Conservation (phyloP, 768 basidiomycete species). For the Chalciporus pseudorubinellus region DNA sequence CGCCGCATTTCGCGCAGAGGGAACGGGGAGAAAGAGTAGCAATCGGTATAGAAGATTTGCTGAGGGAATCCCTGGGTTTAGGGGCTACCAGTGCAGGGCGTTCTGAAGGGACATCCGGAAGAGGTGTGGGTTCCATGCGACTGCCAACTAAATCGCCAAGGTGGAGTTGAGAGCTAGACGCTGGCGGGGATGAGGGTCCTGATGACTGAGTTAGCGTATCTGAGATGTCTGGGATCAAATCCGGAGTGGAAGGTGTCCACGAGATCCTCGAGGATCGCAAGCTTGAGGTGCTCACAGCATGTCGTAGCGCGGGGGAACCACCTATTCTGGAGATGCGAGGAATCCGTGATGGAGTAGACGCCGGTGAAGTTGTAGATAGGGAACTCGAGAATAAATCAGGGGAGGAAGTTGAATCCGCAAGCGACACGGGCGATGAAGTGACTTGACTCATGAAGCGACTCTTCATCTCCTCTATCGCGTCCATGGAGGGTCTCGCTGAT, state of each 20-base stretch:
- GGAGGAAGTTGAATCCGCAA: constrained; percentile 17
- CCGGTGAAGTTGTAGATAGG: constrained; percentile 4
- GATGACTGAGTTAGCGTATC: constrained; percentile 56
- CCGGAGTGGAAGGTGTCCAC: constrained; percentile 52
- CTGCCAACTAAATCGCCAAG: constrained; percentile 11
- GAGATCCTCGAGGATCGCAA: constrained; percentile 26
- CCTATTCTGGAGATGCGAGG: constrained; percentile 25
- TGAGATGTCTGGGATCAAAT: constrained; percentile 58
- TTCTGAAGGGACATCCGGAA: constrained; percentile 7
- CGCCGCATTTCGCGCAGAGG: constrained; percentile 59
- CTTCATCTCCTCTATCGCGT: constrained; percentile 66
- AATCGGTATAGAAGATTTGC: constrained; percentile 28
- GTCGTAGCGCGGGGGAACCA: constrained; percentile 29
- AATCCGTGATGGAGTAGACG: constrained; percentile 25
- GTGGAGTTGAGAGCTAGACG: constrained; percentile 32
- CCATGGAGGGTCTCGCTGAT: constrained; percentile 36
- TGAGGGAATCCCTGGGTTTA: constrained; percentile 24
- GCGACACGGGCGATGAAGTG: constrained; percentile 23
- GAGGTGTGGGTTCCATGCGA: constrained; percentile 6
- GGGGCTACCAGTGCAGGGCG: constrained; percentile 27
- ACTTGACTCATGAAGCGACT: constrained; percentile 45
- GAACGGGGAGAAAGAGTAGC: constrained; percentile 39
- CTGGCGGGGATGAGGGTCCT: constrained; percentile 51
- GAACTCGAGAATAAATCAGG: constrained; percentile 14
- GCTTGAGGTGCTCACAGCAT: constrained; percentile 29